A percentile compares a stretch with the other conserved stretches of the same genome.
phyloP scores from a whole-genome alignment of 2,329 filamentous ascomycete species.

The Pseudofabraea citricarpa region DNA sequence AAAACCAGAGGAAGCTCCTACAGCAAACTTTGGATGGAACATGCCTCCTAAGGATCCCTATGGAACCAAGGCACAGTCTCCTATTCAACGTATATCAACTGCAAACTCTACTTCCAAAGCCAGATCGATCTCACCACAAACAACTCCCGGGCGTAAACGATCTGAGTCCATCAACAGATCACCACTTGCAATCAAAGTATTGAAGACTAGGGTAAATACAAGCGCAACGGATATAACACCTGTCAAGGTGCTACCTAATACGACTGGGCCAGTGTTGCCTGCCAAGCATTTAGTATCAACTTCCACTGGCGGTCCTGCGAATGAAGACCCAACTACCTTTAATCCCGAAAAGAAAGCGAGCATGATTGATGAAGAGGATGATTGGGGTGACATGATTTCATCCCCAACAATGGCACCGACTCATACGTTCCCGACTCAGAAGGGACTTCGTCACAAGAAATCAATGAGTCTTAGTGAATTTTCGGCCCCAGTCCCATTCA shows the following conservation, averaged over 20 bases:
- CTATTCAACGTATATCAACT: background rate
- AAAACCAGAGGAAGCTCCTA: slow-evolving; percentile 6
- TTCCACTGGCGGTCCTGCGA: background rate
- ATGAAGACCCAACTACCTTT: no score
- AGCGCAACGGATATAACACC: no score
- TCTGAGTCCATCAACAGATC: no score
- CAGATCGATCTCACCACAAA: background rate
- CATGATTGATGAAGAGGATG: slow-evolving; percentile 24
- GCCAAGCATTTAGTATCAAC: no score
- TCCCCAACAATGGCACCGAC: slow-evolving; percentile 21
- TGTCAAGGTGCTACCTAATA: no score
- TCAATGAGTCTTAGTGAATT: slow-evolving; percentile 14
- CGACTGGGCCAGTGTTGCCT: no score
- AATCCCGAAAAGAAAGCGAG: background rate
- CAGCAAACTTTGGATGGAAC: slow-evolving; percentile 21
- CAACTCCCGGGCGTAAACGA: no score
- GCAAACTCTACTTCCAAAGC: slow-evolving; percentile 1
- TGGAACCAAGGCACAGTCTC: background rate
- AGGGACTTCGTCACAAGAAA: slow-evolving; percentile 14
- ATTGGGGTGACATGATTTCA: slow-evolving; percentile 34
- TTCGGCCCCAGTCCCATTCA: background rate
- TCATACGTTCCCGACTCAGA: slow-evolving; percentile 8
- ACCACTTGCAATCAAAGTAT: no score
- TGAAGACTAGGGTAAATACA: no score
- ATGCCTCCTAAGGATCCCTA: background rate